Conservation (phyloP, 352 stramenopile genomes). For the Pseudoperonospora humuli region DNA sequence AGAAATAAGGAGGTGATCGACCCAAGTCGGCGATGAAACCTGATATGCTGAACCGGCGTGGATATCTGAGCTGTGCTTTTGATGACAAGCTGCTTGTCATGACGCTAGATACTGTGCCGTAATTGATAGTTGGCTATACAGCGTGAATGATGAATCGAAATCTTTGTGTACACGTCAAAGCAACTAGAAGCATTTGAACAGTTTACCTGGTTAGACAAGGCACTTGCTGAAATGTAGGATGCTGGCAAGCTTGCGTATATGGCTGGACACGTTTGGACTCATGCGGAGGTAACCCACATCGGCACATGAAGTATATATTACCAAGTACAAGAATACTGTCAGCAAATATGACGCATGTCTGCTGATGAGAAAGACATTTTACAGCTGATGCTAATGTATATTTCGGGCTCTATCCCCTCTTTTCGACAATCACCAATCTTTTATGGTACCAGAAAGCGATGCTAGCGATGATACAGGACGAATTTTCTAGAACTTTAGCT, state of each 20-base stretch:
- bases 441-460: too few species aligned
- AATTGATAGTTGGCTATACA: conserved; percentile 42
- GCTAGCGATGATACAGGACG: too few species aligned
- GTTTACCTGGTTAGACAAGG: conserved; percentile 85
- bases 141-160: neutral
- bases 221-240: conserved; percentile 42
- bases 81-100: conserved; percentile 63
- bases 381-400: conserved; percentile 66
- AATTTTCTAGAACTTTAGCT: too few species aligned
- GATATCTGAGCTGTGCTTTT: conserved; percentile 59
- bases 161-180: conserved; percentile 54
- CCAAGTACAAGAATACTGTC: conserved; percentile 76
- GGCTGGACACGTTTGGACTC: conserved; percentile 90
- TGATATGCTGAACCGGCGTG: conserved; percentile 51
- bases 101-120: conserved; percentile 80
- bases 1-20: too few species aligned
- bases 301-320: conserved; percentile 83
- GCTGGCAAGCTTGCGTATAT: conserved; percentile 75
- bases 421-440: conserved; percentile 90
- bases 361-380: conserved; percentile 12
- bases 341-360: conserved; percentile 48
- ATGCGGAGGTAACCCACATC: conserved; percentile 81
- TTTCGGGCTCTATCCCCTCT: conserved; percentile 79
- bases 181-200: conserved; percentile 84
- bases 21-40: too few species aligned